Evolutionary conservation across 1,139 yeast genomes (phyloP).

Genomic region (Yamadazyma triangularis): DNA sequence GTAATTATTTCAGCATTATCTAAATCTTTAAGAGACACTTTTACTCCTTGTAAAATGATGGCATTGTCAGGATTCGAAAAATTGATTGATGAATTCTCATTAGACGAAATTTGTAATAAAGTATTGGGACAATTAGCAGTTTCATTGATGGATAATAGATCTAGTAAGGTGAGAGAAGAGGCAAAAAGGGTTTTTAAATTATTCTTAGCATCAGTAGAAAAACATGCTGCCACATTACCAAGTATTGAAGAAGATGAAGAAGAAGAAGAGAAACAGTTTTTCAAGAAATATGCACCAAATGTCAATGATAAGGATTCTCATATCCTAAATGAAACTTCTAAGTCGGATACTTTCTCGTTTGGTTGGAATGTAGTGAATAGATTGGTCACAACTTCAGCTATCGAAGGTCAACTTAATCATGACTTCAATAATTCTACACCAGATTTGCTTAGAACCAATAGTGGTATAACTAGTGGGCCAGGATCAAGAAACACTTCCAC

Average conservation of each 20-base stretch:
- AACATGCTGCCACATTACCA: constrained; percentile 56
- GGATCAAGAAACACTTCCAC: constrained; percentile 8
- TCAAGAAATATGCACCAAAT: constrained; percentile 23
- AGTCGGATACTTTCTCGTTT: constrained; percentile 12
- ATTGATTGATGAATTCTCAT: constrained; percentile 61
- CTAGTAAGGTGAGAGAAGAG: constrained; percentile 60
- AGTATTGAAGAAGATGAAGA: constrained; percentile 42
- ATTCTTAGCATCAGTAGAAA: constrained; percentile 61
- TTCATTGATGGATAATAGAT: constrained; percentile 69
- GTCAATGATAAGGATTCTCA: constrained; percentile 6
- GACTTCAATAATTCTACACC: constrained; percentile 41
- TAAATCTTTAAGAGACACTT: constrained; percentile 77
- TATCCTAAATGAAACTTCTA: constrained; percentile 4
- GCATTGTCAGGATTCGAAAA: constrained; percentile 73
- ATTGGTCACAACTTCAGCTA: constrained; percentile 27
- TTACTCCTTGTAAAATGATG: constrained; percentile 70
- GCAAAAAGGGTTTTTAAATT: constrained; percentile 65
- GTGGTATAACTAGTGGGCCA: constrained; percentile 1
- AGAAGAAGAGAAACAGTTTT: constrained; percentile 34
- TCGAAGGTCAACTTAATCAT: constrained; percentile 32
- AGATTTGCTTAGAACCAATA: constrained; percentile 17
- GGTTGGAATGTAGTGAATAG: constrained; percentile 41
- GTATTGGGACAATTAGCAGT: constrained; percentile 86
- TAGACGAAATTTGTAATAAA: constrained; percentile 75
- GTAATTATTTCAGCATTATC: constrained; percentile 86